Base-by-base conservation (phyloP, 345 rosid genomes). In the Pugionium dolabratum region DNA sequence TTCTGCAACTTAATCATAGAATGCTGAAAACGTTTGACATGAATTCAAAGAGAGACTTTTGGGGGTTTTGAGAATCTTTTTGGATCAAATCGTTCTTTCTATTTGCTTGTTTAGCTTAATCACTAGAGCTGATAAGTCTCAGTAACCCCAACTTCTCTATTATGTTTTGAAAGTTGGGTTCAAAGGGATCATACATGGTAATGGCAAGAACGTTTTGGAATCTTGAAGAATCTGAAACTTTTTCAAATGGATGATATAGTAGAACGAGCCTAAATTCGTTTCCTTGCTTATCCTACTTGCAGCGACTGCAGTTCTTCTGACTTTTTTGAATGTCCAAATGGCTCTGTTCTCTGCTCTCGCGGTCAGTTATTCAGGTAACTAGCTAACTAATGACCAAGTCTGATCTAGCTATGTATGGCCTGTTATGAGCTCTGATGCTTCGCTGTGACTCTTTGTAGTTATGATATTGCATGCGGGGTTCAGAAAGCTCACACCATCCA, bases 401-500 rank as follows among this genome's bases (percentile, higher is more conserved):
- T 2, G 26, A 54, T 51, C 42, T 56, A 46, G 9, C 26, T 58
- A 2, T 46, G 39, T 45, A 2, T 66, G 46, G 18, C 25, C 4
- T 3, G 37, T 40, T 57, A 7, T 41, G 6, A 25, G n/a, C 37
- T 50, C 32, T 42, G 8, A 70, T 50, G 4, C 6, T 44, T 66
- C 37, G 28, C 9, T 63, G 0, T 48, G 47, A 32, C 29, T 25
- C 6, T 35, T 41, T 73, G 70, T 70, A 94, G 96, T 80, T 43
- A 80, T 83, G 86, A 66, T 94, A 60, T 68, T 83, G 79, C 99
- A 94, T 67, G 91, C 95, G 26, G 83, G 92, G 30, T 85, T 85
- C 52, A 83, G 95, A 60, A 90, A 88, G 79, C 84, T 90, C 66
- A 76, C 91, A 27, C 82, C 86, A 4, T 52, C 73, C 33, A 83